Conservation (phyloP, 257 asterid genomes). For the Thymus quinquecostatus region DNA sequence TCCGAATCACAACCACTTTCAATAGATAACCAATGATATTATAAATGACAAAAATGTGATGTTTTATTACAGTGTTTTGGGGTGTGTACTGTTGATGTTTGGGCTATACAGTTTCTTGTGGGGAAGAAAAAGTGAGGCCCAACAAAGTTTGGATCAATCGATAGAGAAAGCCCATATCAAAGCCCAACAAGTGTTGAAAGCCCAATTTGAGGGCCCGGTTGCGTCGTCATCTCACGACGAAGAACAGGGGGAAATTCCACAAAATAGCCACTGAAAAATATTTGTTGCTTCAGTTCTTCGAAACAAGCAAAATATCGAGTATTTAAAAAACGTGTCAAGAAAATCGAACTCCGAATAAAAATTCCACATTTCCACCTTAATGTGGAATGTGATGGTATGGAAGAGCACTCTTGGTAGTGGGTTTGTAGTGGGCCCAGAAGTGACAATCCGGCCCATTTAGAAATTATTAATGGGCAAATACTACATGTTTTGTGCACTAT, state of each 20-base stretch:
- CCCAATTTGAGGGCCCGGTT: slow-evolving; percentile 33
- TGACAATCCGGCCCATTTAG: too few species aligned
- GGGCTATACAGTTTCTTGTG: slow-evolving; percentile 62
- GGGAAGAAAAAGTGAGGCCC: slow-evolving; percentile 54
- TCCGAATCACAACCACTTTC: too few species aligned
- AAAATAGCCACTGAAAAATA: not conserved
- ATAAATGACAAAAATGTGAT: not conserved
- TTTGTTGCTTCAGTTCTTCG: not conserved
- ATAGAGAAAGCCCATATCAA: slow-evolving; percentile 20
- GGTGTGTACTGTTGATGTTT: slow-evolving; percentile 44
- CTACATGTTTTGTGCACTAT: too few species aligned
- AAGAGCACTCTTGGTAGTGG: too few species aligned
- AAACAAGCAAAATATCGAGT: too few species aligned
- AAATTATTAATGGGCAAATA: too few species aligned
- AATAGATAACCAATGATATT: too few species aligned
- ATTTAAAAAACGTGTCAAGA: too few species aligned
- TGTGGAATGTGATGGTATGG: too few species aligned
- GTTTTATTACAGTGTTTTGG: slow-evolving; percentile 44
- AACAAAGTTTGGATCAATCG: slow-evolving; percentile 17
- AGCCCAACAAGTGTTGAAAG: slow-evolving; percentile 25
- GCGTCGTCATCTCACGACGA: slow-evolving; percentile 19
- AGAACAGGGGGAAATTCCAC: slow-evolving; percentile 7
- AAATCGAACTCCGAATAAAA: too few species aligned
- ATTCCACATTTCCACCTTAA: too few species aligned
- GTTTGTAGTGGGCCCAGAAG: too few species aligned